Conservation (phyloP, 306 rosid species). For the Amphicarpaea edgeworthii region DNA sequence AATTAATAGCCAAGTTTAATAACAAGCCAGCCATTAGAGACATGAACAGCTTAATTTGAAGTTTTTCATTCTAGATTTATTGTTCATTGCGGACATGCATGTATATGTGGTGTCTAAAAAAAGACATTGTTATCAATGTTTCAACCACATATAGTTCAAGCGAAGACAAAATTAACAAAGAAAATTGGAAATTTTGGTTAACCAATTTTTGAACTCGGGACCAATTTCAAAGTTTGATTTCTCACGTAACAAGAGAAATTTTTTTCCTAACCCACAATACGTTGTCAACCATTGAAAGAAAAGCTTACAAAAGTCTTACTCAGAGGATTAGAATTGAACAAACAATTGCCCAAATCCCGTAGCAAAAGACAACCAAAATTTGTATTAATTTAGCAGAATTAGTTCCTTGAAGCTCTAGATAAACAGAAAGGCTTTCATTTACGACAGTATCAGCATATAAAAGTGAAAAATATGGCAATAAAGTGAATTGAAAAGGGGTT, state of each 20-base stretch:
- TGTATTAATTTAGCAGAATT: conserved; percentile 45
- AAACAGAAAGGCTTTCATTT: conserved; percentile 58
- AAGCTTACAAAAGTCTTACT: too few species aligned
- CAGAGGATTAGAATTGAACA: too few species aligned
- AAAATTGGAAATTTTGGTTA: neutral
- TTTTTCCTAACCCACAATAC: too few species aligned
- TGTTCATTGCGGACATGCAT: conserved; percentile 1
- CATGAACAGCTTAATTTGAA: conserved; percentile 36
- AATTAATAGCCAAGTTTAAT: neutral
- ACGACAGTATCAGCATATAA: conserved; percentile 49
- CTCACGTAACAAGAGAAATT: too few species aligned
- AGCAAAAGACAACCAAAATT: conserved; percentile 37
- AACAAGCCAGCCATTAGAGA: conserved; percentile 10
- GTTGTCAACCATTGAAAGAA: too few species aligned
- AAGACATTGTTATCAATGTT: neutral
- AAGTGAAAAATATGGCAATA: conserved; percentile 10
- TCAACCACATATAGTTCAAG: neutral
- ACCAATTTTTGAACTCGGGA: too few species aligned
- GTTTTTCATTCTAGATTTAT: conserved; percentile 26
- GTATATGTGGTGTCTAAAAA: neutral
- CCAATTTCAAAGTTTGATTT: too few species aligned
- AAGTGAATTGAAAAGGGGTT: neutral
- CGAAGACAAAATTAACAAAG: conserved; percentile 12
- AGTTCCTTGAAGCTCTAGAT: conserved; percentile 54
- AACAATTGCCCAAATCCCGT: too few species aligned